Percentiles rank a stretch among this genome's conserved stretches.
Evolutionary conservation across 345 rosid genomes (phyloP).

Genomic region (Dipteronia sinensis): DNA sequence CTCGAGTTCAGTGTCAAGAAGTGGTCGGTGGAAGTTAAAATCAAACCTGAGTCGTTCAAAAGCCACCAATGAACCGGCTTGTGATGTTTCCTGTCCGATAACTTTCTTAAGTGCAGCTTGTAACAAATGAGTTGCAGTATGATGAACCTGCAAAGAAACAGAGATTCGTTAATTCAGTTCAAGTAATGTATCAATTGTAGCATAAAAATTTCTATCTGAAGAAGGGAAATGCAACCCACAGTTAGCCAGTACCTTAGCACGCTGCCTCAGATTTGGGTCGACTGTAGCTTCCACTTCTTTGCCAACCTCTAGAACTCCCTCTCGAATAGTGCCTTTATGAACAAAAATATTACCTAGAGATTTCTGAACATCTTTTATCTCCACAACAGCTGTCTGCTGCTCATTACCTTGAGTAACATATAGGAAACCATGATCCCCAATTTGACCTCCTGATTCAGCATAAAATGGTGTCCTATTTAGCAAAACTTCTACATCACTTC

Average conservation of each 20-base stretch:
- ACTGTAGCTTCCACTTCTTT: conserved; percentile 88
- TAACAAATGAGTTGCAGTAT: conserved; percentile 94
- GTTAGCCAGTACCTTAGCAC: conserved; percentile 63
- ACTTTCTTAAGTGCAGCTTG: conserved; percentile 94
- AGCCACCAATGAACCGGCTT: conserved; percentile 96
- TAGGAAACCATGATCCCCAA: conserved; percentile 80
- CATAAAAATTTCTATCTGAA: background rate
- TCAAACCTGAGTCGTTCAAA: conserved; percentile 97
- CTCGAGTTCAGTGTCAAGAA: conserved; percentile 65
- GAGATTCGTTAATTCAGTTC: background rate
- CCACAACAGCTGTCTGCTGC: conserved; percentile 62
- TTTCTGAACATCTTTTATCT: conserved; percentile 85
- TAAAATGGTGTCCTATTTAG: conserved; percentile 89
- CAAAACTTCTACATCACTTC: conserved; percentile 83
- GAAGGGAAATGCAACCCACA: conserved; percentile 15
- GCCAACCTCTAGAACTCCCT: conserved; percentile 86
- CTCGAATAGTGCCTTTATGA: conserved; percentile 78
- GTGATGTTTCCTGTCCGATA: conserved; percentile 82
- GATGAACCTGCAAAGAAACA: conserved; percentile 70
- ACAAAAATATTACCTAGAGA: conserved; percentile 68
- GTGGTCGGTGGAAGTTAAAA: conserved; percentile 81
- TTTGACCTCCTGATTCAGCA: conserved; percentile 97
- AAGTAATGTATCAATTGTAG: background rate
- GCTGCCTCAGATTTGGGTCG: conserved; percentile 74
- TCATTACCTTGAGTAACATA: conserved; percentile 52